Conservation (phyloP, 805 yeast genomes). For the Sugiyamaella floridensis region DNA sequence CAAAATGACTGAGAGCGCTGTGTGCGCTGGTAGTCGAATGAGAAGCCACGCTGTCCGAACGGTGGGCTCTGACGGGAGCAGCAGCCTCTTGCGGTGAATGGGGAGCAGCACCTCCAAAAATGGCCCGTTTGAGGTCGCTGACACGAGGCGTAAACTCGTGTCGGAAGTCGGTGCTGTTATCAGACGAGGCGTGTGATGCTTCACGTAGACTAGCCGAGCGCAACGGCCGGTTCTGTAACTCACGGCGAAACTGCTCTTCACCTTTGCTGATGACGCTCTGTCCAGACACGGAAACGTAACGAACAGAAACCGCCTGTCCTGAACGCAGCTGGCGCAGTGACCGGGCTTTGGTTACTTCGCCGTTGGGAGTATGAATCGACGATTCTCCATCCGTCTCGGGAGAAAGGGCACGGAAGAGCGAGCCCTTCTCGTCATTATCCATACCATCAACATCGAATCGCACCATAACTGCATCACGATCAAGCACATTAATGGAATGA, state of each 20-base stretch:
- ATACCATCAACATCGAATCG: slow-evolving; percentile 1
- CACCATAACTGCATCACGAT: not conserved
- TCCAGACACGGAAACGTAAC: slow-evolving; percentile 1
- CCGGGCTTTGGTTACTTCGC: slow-evolving; percentile 11
- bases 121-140: slow-evolving; percentile 17
- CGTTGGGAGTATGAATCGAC: slow-evolving; percentile 6
- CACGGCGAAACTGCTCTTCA: not conserved
- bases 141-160: slow-evolving; percentile 17
- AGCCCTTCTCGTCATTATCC: slow-evolving; percentile 4
- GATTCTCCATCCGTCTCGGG: slow-evolving; percentile 2
- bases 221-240: not conserved
- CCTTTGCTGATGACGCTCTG: not conserved
- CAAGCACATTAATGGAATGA: not conserved
- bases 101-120: slow-evolving; percentile 8
- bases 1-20: slow-evolving; percentile 5
- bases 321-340: slow-evolving; percentile 15
- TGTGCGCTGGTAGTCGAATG: slow-evolving; percentile 3
- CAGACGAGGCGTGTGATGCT: not conserved
- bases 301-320: not conserved
- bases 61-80: not conserved
- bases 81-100: not conserved
- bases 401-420: slow-evolving; percentile 7
- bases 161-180: not conserved
- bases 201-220: not conserved
- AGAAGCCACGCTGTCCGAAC: slow-evolving; percentile 1